phyloP scores from a whole-genome alignment of 1,284 basidiomycete species.

The Mycena citricolor region DNA sequence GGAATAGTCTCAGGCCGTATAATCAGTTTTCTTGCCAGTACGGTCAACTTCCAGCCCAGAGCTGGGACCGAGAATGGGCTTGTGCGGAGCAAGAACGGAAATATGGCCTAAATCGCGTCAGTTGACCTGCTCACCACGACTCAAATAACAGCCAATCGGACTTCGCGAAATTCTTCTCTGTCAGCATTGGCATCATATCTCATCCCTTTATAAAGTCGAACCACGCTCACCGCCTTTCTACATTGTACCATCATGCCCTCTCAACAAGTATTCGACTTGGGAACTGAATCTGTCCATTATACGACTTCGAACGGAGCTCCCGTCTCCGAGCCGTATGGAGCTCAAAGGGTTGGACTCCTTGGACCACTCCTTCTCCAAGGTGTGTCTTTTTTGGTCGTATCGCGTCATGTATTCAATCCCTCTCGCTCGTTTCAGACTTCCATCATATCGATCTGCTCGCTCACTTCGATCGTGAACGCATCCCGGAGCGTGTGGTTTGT shows the following conservation, averaged over 20 bases:
- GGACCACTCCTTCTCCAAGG: constrained; percentile 89
- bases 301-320: constrained; percentile 84
- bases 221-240: too few relatives aligned
- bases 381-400: constrained; percentile 31
- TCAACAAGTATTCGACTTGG: constrained; percentile 52
- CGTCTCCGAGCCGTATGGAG: constrained; percentile 71
- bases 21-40: too few relatives aligned
- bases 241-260: constrained; percentile 54
- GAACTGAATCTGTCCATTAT: constrained; percentile 63
- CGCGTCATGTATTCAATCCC: background rate
- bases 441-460: constrained; percentile 86
- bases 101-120: too few relatives aligned
- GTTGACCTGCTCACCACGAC: too few relatives aligned
- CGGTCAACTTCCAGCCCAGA: too few relatives aligned
- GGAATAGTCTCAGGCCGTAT: too few relatives aligned
- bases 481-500: constrained; percentile 89
- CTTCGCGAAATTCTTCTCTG: too few relatives aligned
- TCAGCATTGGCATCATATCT: too few relatives aligned
- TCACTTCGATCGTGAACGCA: constrained; percentile 90
- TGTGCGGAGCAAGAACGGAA: too few relatives aligned
- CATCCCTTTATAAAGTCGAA: too few relatives aligned
- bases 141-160: too few relatives aligned
- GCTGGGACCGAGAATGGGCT: too few relatives aligned
- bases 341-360: constrained; percentile 70
- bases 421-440: constrained; percentile 58